These are phyloP conservation scores for Penicillium pulvis DNA, from an alignment of 495 filamentous ascomycete species.

Conservation along the genomic window DNA sequence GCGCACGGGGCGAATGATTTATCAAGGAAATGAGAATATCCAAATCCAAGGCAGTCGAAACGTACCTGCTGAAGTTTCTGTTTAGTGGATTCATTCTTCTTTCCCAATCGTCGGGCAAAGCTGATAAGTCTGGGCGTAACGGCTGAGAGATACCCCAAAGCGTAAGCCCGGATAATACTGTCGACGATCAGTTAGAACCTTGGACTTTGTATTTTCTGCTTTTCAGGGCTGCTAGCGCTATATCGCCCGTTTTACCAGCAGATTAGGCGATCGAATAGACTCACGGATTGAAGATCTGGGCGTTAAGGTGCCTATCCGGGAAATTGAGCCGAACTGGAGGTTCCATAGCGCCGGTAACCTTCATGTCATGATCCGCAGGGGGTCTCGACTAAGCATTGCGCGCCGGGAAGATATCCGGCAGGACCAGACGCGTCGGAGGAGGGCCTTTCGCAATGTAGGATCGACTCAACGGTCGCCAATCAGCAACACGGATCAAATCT, in stretches of 20 bases:
- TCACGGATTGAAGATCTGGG: constrained; percentile 32
- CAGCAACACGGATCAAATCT: constrained; percentile 2
- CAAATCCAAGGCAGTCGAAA: constrained; percentile 8
- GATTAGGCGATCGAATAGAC: constrained; percentile 21
- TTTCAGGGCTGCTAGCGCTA: neutral
- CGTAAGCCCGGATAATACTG: constrained; percentile 73
- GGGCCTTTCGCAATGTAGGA: neutral
- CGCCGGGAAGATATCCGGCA: constrained; percentile 13
- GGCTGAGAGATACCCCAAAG: constrained; percentile 71
- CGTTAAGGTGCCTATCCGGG: constrained; percentile 24
- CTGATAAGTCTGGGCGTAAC: constrained; percentile 66
- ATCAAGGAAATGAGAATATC: neutral
- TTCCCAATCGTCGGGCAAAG: constrained; percentile 51
- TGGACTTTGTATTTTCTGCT: neutral
- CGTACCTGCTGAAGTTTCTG: constrained; percentile 46
- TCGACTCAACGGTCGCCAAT: constrained; percentile 9
- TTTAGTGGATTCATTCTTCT: constrained; percentile 44
- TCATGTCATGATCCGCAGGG: constrained; percentile 28
- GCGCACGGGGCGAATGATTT: neutral
- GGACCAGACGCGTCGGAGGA: constrained; percentile 5
- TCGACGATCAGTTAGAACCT: constrained; percentile 7
- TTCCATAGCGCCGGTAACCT: constrained; percentile 34
- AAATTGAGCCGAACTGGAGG: constrained; percentile 27
- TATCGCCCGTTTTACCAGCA: neutral
- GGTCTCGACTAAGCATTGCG: constrained; percentile 24